Evolutionary conservation across 169 alveolate genomes (phyloP).

Genomic region (Cryptosporidium sp.): DNA sequence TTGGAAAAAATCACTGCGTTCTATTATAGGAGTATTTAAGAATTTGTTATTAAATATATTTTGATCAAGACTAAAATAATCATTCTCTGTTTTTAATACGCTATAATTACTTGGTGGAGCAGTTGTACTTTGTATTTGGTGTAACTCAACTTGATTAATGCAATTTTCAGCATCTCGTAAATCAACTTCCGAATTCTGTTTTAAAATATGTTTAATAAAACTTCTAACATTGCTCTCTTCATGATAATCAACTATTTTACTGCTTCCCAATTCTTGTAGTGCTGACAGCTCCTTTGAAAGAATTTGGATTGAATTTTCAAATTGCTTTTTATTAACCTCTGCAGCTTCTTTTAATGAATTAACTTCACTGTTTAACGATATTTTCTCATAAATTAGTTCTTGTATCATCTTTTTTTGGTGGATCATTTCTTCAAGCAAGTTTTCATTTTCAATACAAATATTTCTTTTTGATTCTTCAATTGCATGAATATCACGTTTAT

Average conservation of each 20-base stretch:
- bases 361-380: constrained; percentile 26
- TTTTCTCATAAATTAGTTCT: constrained; percentile 55
- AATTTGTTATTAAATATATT: background rate
- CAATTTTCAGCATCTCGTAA: background rate
- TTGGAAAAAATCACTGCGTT: background rate
- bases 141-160: constrained; percentile 4
- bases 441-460: constrained; percentile 38
- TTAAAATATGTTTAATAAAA: background rate
- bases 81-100: background rate
- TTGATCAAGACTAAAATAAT: background rate
- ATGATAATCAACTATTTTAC: background rate
- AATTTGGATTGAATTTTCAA: constrained; percentile 22
- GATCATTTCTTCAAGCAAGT: constrained; percentile 33
- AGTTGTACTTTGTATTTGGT: constrained; percentile 53
- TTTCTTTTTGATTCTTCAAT: constrained; percentile 22
- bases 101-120: constrained; percentile 64
- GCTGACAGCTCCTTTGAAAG: constrained; percentile 21
- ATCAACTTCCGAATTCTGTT: background rate
- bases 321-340: constrained; percentile 29
- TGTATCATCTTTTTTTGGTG: constrained; percentile 65
- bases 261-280: constrained; percentile 40
- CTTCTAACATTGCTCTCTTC: background rate
- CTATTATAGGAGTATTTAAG: background rate
- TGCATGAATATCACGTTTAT: background rate
- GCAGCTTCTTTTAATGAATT: constrained; percentile 28